These are phyloP conservation scores for Pyrenochaeta sp. DNA, from an alignment of 2,329 filamentous ascomycete genomes.

Conservation along the genomic window DNA sequence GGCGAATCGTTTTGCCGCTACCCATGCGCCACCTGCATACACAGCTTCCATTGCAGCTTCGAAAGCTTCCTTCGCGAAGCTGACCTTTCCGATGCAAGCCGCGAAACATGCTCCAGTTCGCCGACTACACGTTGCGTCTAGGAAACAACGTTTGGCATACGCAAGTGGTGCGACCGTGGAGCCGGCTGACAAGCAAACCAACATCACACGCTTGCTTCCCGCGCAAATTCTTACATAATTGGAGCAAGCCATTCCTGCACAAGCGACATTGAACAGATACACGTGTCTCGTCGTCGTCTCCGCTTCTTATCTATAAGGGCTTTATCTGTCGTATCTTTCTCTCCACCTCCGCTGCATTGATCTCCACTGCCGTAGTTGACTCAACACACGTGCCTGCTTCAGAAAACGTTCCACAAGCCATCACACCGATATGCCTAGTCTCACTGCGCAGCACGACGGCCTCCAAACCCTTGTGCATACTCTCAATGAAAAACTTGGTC, in stretches of 20 bases:
- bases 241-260: constrained; percentile 16
- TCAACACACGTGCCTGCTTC: neutral
- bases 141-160: constrained; percentile 11
- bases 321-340: constrained; percentile 8
- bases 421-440: constrained; percentile 28
- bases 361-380: neutral
- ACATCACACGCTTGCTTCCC: constrained; percentile 19
- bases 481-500: constrained; percentile 79
- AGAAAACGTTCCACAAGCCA: neutral
- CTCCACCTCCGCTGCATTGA: neutral
- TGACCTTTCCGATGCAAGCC: constrained; percentile 35
- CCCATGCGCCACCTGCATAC: constrained; percentile 7
- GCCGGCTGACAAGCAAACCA: constrained; percentile 28
- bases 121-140: constrained; percentile 9
- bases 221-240: constrained; percentile 43
- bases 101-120: constrained; percentile 10
- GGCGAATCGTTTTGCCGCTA: constrained; percentile 26
- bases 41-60: constrained; percentile 10
- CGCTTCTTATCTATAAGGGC: constrained; percentile 16
- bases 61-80: constrained; percentile 17
- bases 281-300: constrained; percentile 15
- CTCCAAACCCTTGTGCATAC: constrained; percentile 77
- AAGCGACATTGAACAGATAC: constrained; percentile 6
- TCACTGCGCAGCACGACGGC: constrained; percentile 26
- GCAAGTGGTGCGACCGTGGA: constrained; percentile 8